These are phyloP conservation scores for Exophiala spinifera DNA, from an alignment of 2,329 filamentous ascomycete genomes.

Conservation along the genomic window DNA sequence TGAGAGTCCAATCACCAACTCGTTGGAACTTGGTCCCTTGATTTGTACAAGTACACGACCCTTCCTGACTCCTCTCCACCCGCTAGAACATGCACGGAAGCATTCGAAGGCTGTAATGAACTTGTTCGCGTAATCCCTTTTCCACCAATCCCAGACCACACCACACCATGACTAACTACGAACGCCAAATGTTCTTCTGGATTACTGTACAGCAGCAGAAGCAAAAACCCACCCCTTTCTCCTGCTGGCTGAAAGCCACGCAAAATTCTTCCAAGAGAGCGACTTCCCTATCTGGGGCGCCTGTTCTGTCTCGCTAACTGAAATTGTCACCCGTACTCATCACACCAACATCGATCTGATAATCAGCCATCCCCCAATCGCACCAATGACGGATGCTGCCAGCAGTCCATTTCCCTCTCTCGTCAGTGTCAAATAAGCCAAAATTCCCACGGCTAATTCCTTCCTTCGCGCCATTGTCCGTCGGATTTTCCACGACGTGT, in stretches of 20 bases:
- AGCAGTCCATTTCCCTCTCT: constrained; percentile 46
- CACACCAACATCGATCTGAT: constrained; percentile 36
- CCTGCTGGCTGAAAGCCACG: no score
- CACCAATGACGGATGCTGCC: constrained; percentile 39
- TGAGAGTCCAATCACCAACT: not conserved
- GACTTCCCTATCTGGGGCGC: not conserved
- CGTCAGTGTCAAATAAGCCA: constrained; percentile 53
- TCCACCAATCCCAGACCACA: no score
- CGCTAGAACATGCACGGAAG: constrained; percentile 15
- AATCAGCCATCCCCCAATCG: constrained; percentile 39
- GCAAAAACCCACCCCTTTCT: no score
- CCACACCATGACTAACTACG: no score
- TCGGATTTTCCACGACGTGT: constrained; percentile 55
- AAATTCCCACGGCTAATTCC: constrained; percentile 59
- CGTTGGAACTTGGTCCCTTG: no score
- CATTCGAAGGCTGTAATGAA: not conserved
- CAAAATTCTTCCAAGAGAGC: no score
- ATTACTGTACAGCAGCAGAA: no score
- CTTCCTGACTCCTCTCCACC: not conserved
- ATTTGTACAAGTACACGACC: no score
- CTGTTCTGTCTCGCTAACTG: not conserved
- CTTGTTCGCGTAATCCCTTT: constrained; percentile 4
- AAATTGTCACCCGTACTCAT: not conserved
- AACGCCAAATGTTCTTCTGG: no score
- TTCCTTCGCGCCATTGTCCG: constrained; percentile 54